Base-by-base conservation (phyloP, 1,139 yeast species). In the Hyphopichia fennica region DNA sequence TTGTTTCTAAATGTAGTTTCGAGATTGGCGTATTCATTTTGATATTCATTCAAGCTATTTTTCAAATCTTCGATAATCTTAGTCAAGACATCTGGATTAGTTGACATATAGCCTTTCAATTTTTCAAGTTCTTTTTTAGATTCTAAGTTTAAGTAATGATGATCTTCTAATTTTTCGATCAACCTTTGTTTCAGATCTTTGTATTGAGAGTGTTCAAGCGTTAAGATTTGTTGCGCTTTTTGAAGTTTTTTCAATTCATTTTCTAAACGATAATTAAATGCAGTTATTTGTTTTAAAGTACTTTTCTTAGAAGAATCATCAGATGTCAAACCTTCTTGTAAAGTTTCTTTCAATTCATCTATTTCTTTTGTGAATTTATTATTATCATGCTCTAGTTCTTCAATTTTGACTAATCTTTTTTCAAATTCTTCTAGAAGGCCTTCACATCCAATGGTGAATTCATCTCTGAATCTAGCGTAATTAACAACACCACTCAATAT, bases 401-500 rank as follows among this genome's bases (percentile, higher is more conserved):
- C 58, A 30, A 67, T 56, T 43, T 69, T 66, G 23, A 72, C 75
- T 34, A 81, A 62, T 30, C 74, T 64, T 13, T 67, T 55, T 45
- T 83, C 87, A 47, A 86, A 78, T 41, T 75, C 71, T 15, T 71
- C 66, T 33, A 84, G 78, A 13, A 14, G 17, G 22, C 75, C 77
- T 44, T 84, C 90, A 53, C 87, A 83, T 52, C 81, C 90, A 17
- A 72, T 75, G 58, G 86, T 78, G 43, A 87, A 82, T 49, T 83
- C 87, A 53, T 88, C 96, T 50, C 96, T 73, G 54, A 87, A 89
- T 45, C 95, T 67, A 2, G 95, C 95, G 68, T 80, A 90, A 57
- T 90, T 89, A 15, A 89, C 86, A 40, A 90, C 83, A 1, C 95
- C 95, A 58, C 96, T 87, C 25, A 90, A 62, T 16, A 87, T 73